phyloP scores from a whole-genome alignment of 2,329 filamentous ascomycete species.

The Teratosphaeria pseudoeucalypti region DNA sequence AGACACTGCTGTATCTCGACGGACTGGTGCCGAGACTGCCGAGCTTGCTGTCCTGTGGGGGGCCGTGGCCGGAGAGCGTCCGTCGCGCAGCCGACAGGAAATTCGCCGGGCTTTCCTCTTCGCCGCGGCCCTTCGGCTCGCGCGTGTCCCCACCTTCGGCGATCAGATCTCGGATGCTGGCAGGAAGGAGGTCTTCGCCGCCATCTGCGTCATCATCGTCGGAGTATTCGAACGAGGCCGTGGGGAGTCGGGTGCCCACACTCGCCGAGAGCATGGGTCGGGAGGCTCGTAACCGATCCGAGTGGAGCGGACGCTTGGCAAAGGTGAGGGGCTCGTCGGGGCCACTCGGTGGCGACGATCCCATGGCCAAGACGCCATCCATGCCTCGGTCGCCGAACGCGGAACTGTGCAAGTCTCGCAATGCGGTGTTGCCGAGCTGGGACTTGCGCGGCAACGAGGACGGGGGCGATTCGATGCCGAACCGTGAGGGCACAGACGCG shows the following conservation, averaged over 20 bases:
- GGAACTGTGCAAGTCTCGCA: constrained; percentile 52
- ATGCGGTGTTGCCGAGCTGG: constrained; percentile 27
- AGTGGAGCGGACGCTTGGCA: constrained; percentile 54
- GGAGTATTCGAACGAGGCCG: constrained; percentile 29
- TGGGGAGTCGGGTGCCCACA: constrained; percentile 35
- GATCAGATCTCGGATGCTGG: constrained; percentile 51
- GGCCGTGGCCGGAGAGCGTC: constrained; percentile 33
- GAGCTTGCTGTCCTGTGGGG: constrained; percentile 28
- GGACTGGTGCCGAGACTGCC: constrained; percentile 50
- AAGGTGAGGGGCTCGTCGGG: constrained; percentile 58
- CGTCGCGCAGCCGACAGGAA: constrained; percentile 26
- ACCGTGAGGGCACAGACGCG: constrained; percentile 84
- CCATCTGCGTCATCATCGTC: constrained; percentile 61
- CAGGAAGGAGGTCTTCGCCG: constrained; percentile 83
- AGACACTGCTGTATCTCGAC: constrained; percentile 51
- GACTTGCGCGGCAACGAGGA: constrained; percentile 49
- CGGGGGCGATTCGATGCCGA: constrained; percentile 74
- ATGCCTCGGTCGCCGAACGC: constrained; percentile 55
- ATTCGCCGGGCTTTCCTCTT: constrained; percentile 34
- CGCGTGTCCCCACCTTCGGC: constrained; percentile 49
- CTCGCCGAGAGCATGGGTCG: constrained; percentile 51
- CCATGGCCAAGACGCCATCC: constrained; percentile 31
- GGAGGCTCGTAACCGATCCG: constrained; percentile 49
- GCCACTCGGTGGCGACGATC: constrained; percentile 48
- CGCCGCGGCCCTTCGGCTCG: constrained; percentile 47